phyloP scores from a whole-genome alignment of 495 filamentous ascomycete genomes.

The Aspergillus baeticus region DNA sequence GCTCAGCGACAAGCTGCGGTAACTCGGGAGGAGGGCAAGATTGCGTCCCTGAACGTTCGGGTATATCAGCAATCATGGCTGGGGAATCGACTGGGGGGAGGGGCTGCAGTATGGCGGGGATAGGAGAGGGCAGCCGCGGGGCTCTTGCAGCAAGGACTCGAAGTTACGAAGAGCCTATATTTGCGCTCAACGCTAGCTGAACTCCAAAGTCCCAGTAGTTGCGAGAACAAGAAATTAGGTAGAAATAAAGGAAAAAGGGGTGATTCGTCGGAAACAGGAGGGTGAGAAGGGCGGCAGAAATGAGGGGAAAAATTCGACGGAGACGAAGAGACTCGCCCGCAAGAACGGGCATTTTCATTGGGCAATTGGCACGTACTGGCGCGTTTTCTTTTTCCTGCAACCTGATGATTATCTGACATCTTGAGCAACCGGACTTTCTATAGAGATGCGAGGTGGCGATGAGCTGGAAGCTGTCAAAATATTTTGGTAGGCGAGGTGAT shows the following conservation, averaged over 20 bases:
- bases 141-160: not conserved
- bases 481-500: not conserved
- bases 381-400: conserved; percentile 51
- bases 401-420: conserved; percentile 40
- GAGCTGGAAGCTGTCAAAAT: not conserved
- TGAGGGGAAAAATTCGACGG: conserved; percentile 13
- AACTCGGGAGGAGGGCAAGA: conserved; percentile 89
- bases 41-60: conserved; percentile 65
- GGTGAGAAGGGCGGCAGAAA: conserved; percentile 7
- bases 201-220: no score
- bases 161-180: not conserved
- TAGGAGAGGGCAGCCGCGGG: not conserved
- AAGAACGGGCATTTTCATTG: conserved; percentile 8
- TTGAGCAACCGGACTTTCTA: conserved; percentile 4
- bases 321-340: not conserved
- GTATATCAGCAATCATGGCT: conserved; percentile 24
- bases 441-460: not conserved
- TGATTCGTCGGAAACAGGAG: not conserved
- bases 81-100: not conserved
- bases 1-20: conserved; percentile 88
- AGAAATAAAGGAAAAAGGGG: conserved; percentile 2
- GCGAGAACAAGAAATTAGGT: not conserved
- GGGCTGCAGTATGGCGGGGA: not conserved
- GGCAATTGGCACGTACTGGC: conserved; percentile 33
- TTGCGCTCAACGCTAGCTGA: not conserved